A percentile compares a stretch with the other conserved stretches of the same genome.
Evolutionary conservation across 179 eudicot species (phyloP).

Genomic region (Patellifolia procumbens): DNA sequence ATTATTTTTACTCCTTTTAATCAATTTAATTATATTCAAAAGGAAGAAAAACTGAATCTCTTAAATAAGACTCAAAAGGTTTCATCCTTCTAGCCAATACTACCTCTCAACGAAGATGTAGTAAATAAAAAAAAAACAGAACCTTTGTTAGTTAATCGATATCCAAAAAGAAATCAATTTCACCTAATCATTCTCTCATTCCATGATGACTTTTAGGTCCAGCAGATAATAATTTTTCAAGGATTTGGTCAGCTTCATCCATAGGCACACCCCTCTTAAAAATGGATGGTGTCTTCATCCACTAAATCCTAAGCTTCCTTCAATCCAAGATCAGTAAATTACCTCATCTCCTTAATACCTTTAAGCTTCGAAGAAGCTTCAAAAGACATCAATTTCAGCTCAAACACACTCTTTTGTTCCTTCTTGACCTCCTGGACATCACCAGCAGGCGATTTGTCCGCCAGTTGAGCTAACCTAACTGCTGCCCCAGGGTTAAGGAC

Average conservation of each 20-base stretch:
- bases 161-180: not conserved
- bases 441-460: constrained; percentile 36
- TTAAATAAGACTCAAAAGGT: too few relatives aligned
- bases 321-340: constrained; percentile 76
- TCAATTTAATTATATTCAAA: too few relatives aligned
- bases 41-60: too few relatives aligned
- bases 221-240: constrained; percentile 79
- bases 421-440: constrained; percentile 59
- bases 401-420: constrained; percentile 78
- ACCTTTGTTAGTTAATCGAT: not conserved
- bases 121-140: not conserved
- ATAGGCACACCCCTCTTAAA: constrained; percentile 77
- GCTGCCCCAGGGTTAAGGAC: constrained; percentile 79
- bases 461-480: constrained; percentile 56
- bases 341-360: constrained; percentile 79
- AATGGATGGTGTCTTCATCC: constrained; percentile 79
- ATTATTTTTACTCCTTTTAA: too few relatives aligned
- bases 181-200: constrained; percentile 37
- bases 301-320: constrained; percentile 96
- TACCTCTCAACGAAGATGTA: too few relatives aligned
- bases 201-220: constrained; percentile 84
- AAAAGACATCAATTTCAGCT: constrained; percentile 71
- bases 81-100: too few relatives aligned
- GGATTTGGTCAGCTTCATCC: constrained; percentile 80
- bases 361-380: constrained; percentile 83